Base-by-base conservation (phyloP, 2,329 filamentous ascomycete genomes). In the Zalaria sp. region DNA sequence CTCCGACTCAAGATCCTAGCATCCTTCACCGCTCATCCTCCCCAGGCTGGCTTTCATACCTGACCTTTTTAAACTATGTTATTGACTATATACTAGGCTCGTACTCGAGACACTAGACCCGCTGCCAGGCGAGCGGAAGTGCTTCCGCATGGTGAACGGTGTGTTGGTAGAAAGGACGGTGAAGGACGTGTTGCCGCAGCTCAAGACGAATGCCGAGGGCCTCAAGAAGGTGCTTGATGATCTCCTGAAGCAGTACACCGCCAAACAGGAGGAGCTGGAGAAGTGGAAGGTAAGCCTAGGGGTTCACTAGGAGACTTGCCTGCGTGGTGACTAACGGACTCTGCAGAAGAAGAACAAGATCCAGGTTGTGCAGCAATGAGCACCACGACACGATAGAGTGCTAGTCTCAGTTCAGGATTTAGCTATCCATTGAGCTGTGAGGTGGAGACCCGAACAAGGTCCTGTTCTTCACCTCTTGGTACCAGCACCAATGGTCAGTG, bases 141-240 rank as follows among this genome's bases (percentile, higher is more conserved):
- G 89, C 66, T 98, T 96, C 67, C 88, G 91, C 53, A 86, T 98
- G 76, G 93, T 98, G 62, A 96, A 98, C 62, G 91, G 91, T 37
- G 88, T 96, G 25, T 69, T 98, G 44, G 85, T 94, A 41, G 91
- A 98, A 68, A 76, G 88, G 52, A 96, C 89, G 10, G 85, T 98
- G 51, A 74, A 86, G 62, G 91, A 96, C 61, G 85, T 98, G 8
- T 72, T 93, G 42, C 91, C 91, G 4, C 83, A 86, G 26, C 71
- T 98, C 46, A 81, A 86, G 66, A 96, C 87, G 18, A 96, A 98
- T 60, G 83, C 86, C 26, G 89, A 96, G 48, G 89, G 91, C 2
- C 61, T 98, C 58, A 91, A 83, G 65, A 93, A 94, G 66, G 87
- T 96, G 27, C 69, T 96, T 42, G 88, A 95, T 49, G 89, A 95